phyloP scores from a whole-genome alignment of 78 protist genomes.

The Isochrysis galbana region DNA sequence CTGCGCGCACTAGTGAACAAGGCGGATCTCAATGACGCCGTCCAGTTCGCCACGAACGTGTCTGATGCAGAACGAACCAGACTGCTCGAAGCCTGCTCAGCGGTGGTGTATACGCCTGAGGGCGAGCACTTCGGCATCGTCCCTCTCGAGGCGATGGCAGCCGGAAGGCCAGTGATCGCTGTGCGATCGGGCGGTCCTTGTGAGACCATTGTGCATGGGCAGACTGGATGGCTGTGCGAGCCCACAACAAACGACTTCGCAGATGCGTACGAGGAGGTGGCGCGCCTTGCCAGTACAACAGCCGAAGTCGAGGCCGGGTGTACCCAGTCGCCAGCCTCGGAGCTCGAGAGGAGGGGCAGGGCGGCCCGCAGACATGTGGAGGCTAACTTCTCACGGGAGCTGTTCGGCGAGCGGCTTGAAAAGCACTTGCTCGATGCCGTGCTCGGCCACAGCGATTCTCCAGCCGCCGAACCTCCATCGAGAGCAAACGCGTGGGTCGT shows the following conservation, averaged over 20 bases:
- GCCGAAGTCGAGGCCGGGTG: background rate
- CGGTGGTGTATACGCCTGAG: constrained; percentile 92
- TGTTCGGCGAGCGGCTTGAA: background rate
- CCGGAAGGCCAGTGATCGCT: background rate
- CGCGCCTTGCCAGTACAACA: background rate
- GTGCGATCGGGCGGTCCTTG: background rate
- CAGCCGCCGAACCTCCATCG: too few species aligned
- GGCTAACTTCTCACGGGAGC: background rate
- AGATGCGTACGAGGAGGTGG: background rate
- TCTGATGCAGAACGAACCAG: background rate
- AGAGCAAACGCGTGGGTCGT: too few species aligned
- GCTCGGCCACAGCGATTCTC: too few species aligned
- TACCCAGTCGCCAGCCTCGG: background rate
- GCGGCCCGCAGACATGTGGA: background rate
- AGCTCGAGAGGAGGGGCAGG: background rate
- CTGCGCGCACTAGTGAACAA: constrained; percentile 37
- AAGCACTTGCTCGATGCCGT: too few species aligned
- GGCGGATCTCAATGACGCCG: constrained; percentile 28
- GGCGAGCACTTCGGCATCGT: constrained; percentile 98
- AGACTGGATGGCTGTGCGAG: background rate
- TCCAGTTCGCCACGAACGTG: background rate
- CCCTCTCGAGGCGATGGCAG: constrained; percentile 87
- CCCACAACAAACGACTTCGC: background rate
- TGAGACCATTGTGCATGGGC: background rate
- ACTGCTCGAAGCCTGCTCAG: background rate